Base-by-base conservation (phyloP, 345 rosid species). In the Syzygium grande region DNA sequence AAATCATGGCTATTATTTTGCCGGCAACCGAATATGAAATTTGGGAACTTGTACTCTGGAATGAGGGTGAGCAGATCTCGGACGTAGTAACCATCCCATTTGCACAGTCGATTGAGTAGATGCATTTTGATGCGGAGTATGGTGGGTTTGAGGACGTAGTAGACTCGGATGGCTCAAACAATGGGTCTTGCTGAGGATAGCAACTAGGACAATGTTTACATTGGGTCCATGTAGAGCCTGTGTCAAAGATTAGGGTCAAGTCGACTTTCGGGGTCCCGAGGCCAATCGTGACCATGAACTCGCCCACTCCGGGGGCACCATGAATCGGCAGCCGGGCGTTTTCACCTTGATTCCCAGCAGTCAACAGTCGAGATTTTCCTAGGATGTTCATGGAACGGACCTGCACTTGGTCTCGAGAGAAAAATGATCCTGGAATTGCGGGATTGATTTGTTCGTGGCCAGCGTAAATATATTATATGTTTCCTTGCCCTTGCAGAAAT, bases 11-110 rank as follows among this genome's bases (percentile, higher is more conserved):
- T 77, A 14, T 23, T 80, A 5, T 84, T 49, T 83, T 87, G 88
- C 46, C 84, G 22, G 30, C 93, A 90, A 46, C 93, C 93, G n/a
- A 91, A 90, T 27, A 65, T 3, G 55, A 91, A 91, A 29, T 56
- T 22, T 7, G 73, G 52, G 19, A 84, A 43, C 22, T 19, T 29
- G 12, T 34, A 78, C 2, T 84, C 23, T 5, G 90, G 34, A 11
- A 65, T 22, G 53, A 90, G 21, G 30, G 91, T 68, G 25, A 91
- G 91, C 51, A 86, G 85, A 61, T 91, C 93, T 2, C 17, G 54
- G 19, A 52, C 73, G 52, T 7, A 84, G 30, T 78, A 29, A 11
- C 93, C 90, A 5, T 0, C 9, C 55, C 55, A 34, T 91, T 92
- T 2, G 41, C 34, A 51, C 90, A 91, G 0, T 3, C 0, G 7